Evolutionary conservation across 306 rosid genomes (phyloP), one percentile per base, ranked within the genome.

Genomic region (Argentina anserina): DNA sequence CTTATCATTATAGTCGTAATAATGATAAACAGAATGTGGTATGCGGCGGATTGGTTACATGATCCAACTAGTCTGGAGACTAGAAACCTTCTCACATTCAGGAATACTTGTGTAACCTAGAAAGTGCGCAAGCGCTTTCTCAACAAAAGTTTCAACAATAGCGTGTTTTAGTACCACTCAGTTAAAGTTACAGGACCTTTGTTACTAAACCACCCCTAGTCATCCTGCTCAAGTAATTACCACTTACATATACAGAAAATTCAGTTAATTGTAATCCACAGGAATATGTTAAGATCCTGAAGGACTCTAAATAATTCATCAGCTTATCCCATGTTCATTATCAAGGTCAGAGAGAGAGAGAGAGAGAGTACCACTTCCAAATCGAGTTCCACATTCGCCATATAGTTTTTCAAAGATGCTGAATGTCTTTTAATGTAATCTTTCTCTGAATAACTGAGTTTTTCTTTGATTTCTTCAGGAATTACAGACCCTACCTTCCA

Each of bases 401-500:
- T 89, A 39, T 89, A 91, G 42, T 81, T 75, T 80, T 76, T 87
- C 78, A 94, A 61, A 65, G 92, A 86, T 13, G 79, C 73, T 74
- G 91, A 89, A 78, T 88, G 95, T 72, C 83, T 88, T 89, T 81
- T 88, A 75, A 88, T 88, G 84, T 91, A 88, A 73, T 83, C 92
- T 83, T 83, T 81, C 88, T 94, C 93, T 12, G 74, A 39, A 72
- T 91, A 87, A 81, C 85, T 76, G 76, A 94, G 87, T 87, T 82
- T 91, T 84, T 83, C 96, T 81, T 80, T 82, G 71, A 91, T 80
- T 86, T 88, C 92, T 79, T 79, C 80, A 65, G 93, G 98, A 80
- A 89, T 87, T 70, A 80, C 82, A 2, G 79, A 77, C 66, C 97
- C 97, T 56, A 91, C 84, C 84, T 94, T 91, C 97, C 98, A 94